Conservation (phyloP, 345 rosid species). For the Noccaea bulbosa region DNA sequence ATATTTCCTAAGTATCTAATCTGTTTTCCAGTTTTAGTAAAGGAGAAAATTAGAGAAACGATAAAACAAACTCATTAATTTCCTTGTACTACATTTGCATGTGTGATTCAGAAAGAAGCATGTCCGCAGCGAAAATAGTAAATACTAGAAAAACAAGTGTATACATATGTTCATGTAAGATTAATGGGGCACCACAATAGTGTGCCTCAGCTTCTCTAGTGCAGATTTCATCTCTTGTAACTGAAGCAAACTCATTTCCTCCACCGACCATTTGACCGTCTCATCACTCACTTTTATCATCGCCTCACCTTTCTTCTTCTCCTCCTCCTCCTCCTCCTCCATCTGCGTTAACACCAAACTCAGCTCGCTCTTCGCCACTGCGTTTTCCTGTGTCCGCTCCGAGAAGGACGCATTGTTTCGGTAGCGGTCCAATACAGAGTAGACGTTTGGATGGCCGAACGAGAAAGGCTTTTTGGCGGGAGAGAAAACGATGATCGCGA, state of each 20-base stretch:
- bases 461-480: constrained; percentile 17
- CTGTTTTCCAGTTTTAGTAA: no score
- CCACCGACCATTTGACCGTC: neutral
- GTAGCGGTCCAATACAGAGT: constrained; percentile 9
- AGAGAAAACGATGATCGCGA: constrained; percentile 11
- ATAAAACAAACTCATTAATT: no score
- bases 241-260: constrained; percentile 15
- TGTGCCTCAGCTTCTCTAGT: no score
- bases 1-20: no score
- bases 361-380: neutral
- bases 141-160: neutral
- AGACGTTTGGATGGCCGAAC: constrained; percentile 20
- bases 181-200: neutral
- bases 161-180: neutral
- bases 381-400: neutral
- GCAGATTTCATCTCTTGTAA: no score
- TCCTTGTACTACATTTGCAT: neutral
- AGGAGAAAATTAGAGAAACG: no score
- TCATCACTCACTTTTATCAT: neutral
- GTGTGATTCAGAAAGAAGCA: neutral
- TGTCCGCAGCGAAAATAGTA: neutral
- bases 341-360: constrained; percentile 1
- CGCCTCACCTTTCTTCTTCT: neutral
- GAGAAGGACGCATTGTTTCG: neutral
- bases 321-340: neutral